Evolutionary conservation across 495 filamentous ascomycete genomes (phyloP).

Genomic region (Penicillium verhagenii): DNA sequence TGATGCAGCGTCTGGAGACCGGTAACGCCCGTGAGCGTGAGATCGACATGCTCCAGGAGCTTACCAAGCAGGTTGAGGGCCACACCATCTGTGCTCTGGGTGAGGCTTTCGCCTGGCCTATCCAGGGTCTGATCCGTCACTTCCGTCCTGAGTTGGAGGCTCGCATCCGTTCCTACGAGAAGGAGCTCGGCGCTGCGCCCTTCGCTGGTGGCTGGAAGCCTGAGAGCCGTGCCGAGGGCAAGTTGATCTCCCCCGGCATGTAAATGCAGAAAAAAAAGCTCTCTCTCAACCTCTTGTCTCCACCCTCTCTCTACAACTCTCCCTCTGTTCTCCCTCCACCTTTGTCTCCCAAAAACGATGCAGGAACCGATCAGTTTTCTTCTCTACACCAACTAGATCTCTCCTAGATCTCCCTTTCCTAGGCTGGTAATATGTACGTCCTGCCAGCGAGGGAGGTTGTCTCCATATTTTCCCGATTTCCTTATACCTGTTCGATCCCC

Average conservation of each 20-base stretch:
- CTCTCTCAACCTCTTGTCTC: conserved; percentile 2
- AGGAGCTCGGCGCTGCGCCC: conserved; percentile 61
- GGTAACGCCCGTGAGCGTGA: conserved; percentile 84
- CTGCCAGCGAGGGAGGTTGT: conserved; percentile 18
- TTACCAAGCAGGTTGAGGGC: conserved; percentile 98
- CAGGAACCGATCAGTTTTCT: conserved; percentile 22
- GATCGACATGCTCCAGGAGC: conserved; percentile 99
- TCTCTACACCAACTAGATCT: conserved; percentile 20
- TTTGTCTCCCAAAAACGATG: conserved; percentile 21
- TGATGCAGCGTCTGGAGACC: conserved; percentile 93
- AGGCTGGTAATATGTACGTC: conserved; percentile 18
- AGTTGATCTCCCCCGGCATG: conserved; percentile 79
- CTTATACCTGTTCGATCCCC: conserved; percentile 27
- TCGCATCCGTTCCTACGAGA: conserved; percentile 72
- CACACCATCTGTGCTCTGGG: conserved; percentile 98
- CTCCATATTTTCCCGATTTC: conserved; percentile 21
- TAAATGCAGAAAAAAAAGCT: conserved; percentile 26
- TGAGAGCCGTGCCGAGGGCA: conserved; percentile 70
- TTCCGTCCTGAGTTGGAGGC: conserved; percentile 94
- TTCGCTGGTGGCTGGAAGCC: conserved; percentile 88
- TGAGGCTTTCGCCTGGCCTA: conserved; percentile 97
- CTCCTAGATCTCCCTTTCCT: conserved; percentile 13
- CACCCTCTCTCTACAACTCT: conserved; percentile 3
- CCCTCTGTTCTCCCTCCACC: conserved; percentile 8
- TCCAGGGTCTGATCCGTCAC: conserved; percentile 96